Evolutionary conservation across 2,329 filamentous ascomycete species (phyloP), one percentile per base, ranked within the genome.

Genomic region (Colletotrichum sp.): DNA sequence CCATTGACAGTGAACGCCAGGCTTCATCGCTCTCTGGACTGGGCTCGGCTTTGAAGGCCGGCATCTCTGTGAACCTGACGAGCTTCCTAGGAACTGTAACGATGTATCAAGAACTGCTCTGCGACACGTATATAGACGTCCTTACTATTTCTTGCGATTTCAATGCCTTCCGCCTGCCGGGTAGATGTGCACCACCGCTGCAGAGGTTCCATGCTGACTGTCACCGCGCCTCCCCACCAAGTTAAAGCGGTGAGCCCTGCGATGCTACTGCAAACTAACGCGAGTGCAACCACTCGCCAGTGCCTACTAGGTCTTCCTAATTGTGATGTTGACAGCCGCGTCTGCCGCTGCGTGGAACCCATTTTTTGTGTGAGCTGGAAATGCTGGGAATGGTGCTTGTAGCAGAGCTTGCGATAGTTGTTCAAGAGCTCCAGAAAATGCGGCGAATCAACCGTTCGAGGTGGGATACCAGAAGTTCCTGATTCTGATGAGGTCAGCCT

Each of bases 51-150:
- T 61, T 61, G 11, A 61, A 33, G 5, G 27, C 31, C 15, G 57
- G 57, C 57, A 61, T 61, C 12, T 61, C 57, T 33, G 15, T 61
- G 31, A 61, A 61, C 9, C 31, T 61, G 57, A 34, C 16, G 57
- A n/a, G 57, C 57, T 61, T 61, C 0, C 1, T 9, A 7, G 57
- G 57, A 12, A 61, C 57, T 61, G 31, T 34, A 15, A 34, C 6
- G 31, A 31, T 6, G 3, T 31, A 57, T 57, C 31, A 57, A 57
- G 1, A 11, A 7, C 21, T 57, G 54, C 8, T 57, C 13, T 2
- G 13, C 36, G 2, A 34, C n/a, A 24, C 5, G 0, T 16, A 57
- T 8, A 31, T 57, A 4, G 15, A 7, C 1, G 15, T 8, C 3
- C 57, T 61, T 61, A 36, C 57, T 4, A 16, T 12, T 13, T 61